Base-by-base conservation (phyloP, 176 grass and related monocot species). In the Hordeum marinum region DNA sequence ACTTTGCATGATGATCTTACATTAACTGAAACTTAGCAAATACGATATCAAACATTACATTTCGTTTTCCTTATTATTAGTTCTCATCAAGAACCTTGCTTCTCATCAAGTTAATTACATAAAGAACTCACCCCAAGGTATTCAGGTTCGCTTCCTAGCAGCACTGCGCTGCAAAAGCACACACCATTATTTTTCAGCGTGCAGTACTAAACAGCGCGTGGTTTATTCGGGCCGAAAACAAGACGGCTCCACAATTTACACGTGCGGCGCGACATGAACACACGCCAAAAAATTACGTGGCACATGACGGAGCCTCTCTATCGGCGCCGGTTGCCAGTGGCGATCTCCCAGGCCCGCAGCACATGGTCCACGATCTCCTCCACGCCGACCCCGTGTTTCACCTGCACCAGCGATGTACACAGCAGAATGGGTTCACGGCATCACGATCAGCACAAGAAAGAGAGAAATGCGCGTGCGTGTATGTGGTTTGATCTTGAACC, bases 301-400 rank as follows among this genome's bases (percentile, higher is more conserved):
- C 45, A 1, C 43, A 1, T 0, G 13, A 32, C n/a, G 7, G n/a
- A 9, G 13, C 23, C 41, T 72, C n/a, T 32, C 85, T 83, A 98
- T 46, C 74, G 91, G 8, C 80, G 90, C 52, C 88, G 70, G 78
- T 88, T 94, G 74, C 90, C 91, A 0, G 93, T 98, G 5, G 84
- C 89, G 9, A 85, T 68, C 82, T 96, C 96, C 93, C 96, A 98
- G 6, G 93, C 85, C 29, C 89, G 88, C 79, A 98, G 63, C 60
- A 98, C 60, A 27, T 95, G 93, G 40, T 88, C 77, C n/a, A 95
- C 91, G 0, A 98, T 96, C 55, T 94, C 91, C 50, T 94, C 84
- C 9, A 98, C 90, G 1, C 93, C 93, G 7, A 95, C 88, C 76
- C 93, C 84, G 76, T 98, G 96, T 23, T 98, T 98, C 54, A 98